phyloP scores from a whole-genome alignment of 495 filamentous ascomycete genomes.

The Penicillium longicatenatum region DNA sequence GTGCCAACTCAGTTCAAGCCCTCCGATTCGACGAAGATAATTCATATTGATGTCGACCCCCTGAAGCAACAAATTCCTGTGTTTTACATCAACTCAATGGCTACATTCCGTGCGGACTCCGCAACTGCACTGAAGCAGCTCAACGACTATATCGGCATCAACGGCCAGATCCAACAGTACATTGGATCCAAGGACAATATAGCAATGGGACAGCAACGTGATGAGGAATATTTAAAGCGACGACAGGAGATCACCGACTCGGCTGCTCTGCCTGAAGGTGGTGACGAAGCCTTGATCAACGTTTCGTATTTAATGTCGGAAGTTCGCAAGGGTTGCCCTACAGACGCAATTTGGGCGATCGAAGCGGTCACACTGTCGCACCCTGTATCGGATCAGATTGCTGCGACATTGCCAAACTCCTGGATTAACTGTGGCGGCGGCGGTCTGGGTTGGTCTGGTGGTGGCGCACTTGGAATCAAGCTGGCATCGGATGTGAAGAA shows the following conservation, averaged over 20 bases:
- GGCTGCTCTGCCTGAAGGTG: slow-evolving; percentile 53
- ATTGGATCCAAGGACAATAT: slow-evolving; percentile 47
- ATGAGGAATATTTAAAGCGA: slow-evolving; percentile 59
- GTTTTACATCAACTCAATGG: slow-evolving; percentile 74
- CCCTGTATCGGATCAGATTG: slow-evolving; percentile 80
- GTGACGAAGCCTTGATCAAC: slow-evolving; percentile 65
- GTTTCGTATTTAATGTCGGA: slow-evolving; percentile 67
- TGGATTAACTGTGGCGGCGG: slow-evolving; percentile 96
- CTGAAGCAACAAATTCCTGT: slow-evolving; percentile 86
- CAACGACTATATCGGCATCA: slow-evolving; percentile 55
- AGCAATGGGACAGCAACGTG: slow-evolving; percentile 56
- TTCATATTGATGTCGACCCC: slow-evolving; percentile 85
- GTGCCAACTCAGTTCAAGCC: slow-evolving; percentile 63
- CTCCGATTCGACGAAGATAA: slow-evolving; percentile 61
- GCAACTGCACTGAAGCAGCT: slow-evolving; percentile 73
- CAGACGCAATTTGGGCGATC: slow-evolving; percentile 80
- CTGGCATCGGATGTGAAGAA: slow-evolving; percentile 69
- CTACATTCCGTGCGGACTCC: slow-evolving; percentile 75
- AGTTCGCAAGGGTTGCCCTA: slow-evolving; percentile 65
- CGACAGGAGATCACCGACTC: slow-evolving; percentile 59
- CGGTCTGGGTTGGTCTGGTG: slow-evolving; percentile 94
- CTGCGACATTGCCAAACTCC: slow-evolving; percentile 71
- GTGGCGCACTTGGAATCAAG: slow-evolving; percentile 84
- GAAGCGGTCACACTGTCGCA: slow-evolving; percentile 86
- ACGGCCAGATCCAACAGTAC: slow-evolving; percentile 44